phyloP scores from a whole-genome alignment of 2,329 filamentous ascomycete genomes.

The Aspergillus sp. region DNA sequence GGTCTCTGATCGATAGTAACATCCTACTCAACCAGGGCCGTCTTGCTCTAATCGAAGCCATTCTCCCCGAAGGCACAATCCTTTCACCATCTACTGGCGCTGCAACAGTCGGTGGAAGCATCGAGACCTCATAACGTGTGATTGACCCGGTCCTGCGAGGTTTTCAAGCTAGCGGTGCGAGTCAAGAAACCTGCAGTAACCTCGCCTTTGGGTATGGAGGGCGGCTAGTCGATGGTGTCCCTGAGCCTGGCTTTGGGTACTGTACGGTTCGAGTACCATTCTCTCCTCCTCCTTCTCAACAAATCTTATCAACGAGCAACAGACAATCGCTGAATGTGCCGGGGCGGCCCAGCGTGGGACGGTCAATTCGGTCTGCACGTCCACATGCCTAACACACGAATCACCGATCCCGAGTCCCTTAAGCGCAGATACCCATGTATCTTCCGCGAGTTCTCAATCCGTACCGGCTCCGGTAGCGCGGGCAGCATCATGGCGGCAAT shows the following conservation, averaged over 20 bases:
- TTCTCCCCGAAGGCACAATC: constrained; percentile 70
- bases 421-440: constrained; percentile 74
- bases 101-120: constrained; percentile 82
- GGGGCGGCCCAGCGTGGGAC: constrained; percentile 75
- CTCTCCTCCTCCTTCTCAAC: no score
- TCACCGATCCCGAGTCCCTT: constrained; percentile 81
- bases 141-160: constrained; percentile 83
- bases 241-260: constrained; percentile 76
- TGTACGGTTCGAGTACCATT: constrained; percentile 54
- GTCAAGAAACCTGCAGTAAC: constrained; percentile 82
- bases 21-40: constrained; percentile 89
- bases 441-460: constrained; percentile 71
- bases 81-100: constrained; percentile 76
- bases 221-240: constrained; percentile 60
- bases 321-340: constrained; percentile 80
- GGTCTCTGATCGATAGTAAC: constrained; percentile 77
- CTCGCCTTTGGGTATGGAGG: constrained; percentile 82
- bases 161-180: constrained; percentile 77
- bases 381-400: constrained; percentile 88
- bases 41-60: constrained; percentile 73
- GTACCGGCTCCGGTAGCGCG: constrained; percentile 66
- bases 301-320: no score
- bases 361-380: constrained; percentile 78
- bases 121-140: constrained; percentile 76
- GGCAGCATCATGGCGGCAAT: constrained; percentile 73